Base-by-base conservation (phyloP, 2,329 filamentous ascomycete genomes). In the Xylaria sp. region DNA sequence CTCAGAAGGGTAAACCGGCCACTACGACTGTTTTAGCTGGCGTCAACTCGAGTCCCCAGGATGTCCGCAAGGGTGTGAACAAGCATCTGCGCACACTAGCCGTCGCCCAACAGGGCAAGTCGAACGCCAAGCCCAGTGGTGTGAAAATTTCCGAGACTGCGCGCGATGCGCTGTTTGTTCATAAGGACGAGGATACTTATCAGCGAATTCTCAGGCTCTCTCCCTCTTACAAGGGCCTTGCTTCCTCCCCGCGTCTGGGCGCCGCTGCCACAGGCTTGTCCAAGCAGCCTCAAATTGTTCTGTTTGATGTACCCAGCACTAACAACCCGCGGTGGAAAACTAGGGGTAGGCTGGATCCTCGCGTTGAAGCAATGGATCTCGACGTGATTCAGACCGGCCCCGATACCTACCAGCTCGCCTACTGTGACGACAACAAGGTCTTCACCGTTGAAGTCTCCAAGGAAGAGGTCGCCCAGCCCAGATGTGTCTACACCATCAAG, bases 71-170 rank as follows among this genome's bases (percentile, higher is more conserved):
- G 65, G 90, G 89, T 65, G 88, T 84, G 71, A 97, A 97, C 72
- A 82, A 90, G 70, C 92, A 97, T 75, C 85, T 97, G 65, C 85
- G 92, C 65, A 82, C 90, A 8, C 89, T 96, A 69, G 79, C 82
- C 63, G 80, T 94, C 64, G 74, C 78, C 62, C 65, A 70, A 60
- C 68, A 65, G 50, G 68, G 64, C 61, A 68, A 65, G 57, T 69
- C 70, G 61, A 67, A 72, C 52, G 67, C 72, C 52, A 71, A 71
- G 66, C 70, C 65, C 64, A 70, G 70, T 72, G 70, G 73, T 73
- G 70, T 70, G 76, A 75, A 63, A 67, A 76, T 87, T 60, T 68
- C 77, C 55, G 83, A 86, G 73, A 66, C 81, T 30, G 79, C 79
- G 57, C 81, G 81, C 60, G 72, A 77, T 59, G 70, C 79, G 53